A percentile compares a stretch with the other conserved stretches of the same genome.
phyloP scores from a whole-genome alignment of 805 yeast genomes.

The Pichia insulana region DNA sequence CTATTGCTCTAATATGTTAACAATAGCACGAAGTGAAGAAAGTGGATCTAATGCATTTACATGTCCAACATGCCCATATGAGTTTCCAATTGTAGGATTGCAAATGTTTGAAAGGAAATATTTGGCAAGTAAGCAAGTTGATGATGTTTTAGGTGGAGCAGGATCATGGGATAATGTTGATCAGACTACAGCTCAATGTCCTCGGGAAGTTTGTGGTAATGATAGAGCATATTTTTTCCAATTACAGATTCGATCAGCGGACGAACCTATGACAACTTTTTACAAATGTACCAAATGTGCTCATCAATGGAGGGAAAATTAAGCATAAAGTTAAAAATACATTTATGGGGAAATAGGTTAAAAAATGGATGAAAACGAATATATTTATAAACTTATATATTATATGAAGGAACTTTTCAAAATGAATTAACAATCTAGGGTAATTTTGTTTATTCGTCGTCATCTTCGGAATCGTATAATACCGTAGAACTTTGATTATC shows the following conservation, averaged over 20 bases:
- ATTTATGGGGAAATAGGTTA: no score
- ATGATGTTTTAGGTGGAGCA: conserved; percentile 92
- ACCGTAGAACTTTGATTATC: conserved; percentile 12
- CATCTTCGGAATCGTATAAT: conserved; percentile 15
- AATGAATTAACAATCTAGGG: neutral
- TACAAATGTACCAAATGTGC: conserved; percentile 92
- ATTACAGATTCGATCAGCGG: conserved; percentile 93
- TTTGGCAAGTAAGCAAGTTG: conserved; percentile 81
- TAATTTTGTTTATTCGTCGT: conserved; percentile 5
- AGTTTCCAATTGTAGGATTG: conserved; percentile 77
- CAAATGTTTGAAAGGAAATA: conserved; percentile 80
- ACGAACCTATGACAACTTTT: conserved; percentile 98
- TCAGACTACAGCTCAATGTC: conserved; percentile 90
- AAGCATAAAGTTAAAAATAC: no score
- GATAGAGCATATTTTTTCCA: conserved; percentile 95
- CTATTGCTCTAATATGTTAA: conserved; percentile 83
- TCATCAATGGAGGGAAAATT: conserved; percentile 95
- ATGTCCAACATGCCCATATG: conserved; percentile 93
- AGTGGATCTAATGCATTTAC: conserved; percentile 54
- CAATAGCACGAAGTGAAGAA: conserved; percentile 53
- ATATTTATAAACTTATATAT: no score
- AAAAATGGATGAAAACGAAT: no score
- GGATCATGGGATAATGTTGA: conserved; percentile 99
- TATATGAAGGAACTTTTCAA: no score
- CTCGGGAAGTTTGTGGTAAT: conserved; percentile 75